Evolutionary conservation across 1,284 basidiomycete species (phyloP), one percentile per base, ranked within the genome.

Genomic region (Austroboletus novae-zelandiae): DNA sequence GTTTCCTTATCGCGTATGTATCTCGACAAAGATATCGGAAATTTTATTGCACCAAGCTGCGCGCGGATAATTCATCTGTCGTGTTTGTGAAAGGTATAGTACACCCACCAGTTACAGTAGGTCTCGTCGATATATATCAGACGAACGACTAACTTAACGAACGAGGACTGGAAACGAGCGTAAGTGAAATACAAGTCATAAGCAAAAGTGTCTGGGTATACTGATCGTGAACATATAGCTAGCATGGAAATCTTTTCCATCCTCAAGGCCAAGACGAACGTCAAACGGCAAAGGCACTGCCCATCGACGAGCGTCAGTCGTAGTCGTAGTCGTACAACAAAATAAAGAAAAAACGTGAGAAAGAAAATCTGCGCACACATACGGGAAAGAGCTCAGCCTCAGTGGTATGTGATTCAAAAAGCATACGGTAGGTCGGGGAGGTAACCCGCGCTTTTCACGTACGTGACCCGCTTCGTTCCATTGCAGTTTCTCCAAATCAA

Each of bases 401-500:
- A n/a, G 15, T 34, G 0, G 6, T 34, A 7, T 15, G 35, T 39
- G 17, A 11, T 8, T 25, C 23, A 23, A 29, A 30, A 59, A 27
- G 35, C 45, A 20, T 64, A 64, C 18, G 54, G 52, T 50, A 62
- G 48, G 46, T 66, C 64, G 36, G 62, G 64, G 4, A 61, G 60
- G 45, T 62, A 66, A 10, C 64, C 61, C 23, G 61, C 61, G 20
- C 55, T 62, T n/a, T 65, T 62, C 50, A 62, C 62, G 45, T 65
- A 62, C 42, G 63, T 62, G 48, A 60, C 53, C 50, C 62, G 61
- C 45, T 66, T 64, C 48, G 61, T 66, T 10, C 62, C 61, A 29
- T 60, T 64, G 29, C 65, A 67, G 15, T 67, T 66, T 48, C 62
- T 66, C 61, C 65, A 64, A 35, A 64, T 60, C 23, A 64, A 55